Percentiles rank a stretch among this genome's conserved stretches.
These are phyloP conservation scores for Yamadazyma sp. DNA, from an alignment of 805 yeast genomes.

Conservation along the genomic window DNA sequence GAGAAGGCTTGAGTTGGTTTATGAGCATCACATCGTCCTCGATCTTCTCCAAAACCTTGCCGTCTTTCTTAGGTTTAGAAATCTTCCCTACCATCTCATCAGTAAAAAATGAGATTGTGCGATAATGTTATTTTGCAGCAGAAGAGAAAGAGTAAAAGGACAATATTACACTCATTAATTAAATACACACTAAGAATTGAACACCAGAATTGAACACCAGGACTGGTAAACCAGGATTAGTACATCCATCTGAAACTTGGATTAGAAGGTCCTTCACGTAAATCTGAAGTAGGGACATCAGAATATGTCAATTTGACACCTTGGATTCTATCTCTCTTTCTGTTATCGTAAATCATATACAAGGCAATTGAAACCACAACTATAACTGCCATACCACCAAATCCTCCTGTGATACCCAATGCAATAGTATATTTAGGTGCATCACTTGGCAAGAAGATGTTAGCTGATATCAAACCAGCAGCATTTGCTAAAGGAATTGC, in stretches of 20 bases:
- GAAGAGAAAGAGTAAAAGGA: too few relatives aligned
- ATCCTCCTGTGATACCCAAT: conserved; percentile 28
- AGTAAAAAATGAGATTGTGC: too few relatives aligned
- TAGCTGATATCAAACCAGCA: conserved; percentile 30
- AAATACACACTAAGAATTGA: conserved; percentile 19
- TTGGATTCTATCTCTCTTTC: conserved; percentile 36
- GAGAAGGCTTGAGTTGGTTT: conserved; percentile 19
- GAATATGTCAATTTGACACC: conserved; percentile 35
- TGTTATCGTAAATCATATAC: conserved; percentile 43
- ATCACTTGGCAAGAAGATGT: conserved; percentile 28
- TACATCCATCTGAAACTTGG: conserved; percentile 49
- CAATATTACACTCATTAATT: too few relatives aligned
- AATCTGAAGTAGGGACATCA: conserved; percentile 41
- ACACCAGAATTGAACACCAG: too few relatives aligned
- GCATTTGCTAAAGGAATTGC: conserved; percentile 37
- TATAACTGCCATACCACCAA: conserved; percentile 28
- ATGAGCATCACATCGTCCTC: conserved; percentile 26
- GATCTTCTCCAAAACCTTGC: conserved; percentile 20
- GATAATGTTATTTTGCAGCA: too few relatives aligned
- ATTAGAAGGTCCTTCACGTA: conserved; percentile 44
- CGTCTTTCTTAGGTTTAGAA: conserved; percentile 4
- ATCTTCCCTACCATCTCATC: conserved; percentile 1
- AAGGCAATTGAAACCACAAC: conserved; percentile 19
- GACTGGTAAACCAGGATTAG: too few relatives aligned
- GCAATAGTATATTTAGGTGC: conserved; percentile 32